phyloP scores from a whole-genome alignment of 805 yeast species.

The Naumovozyma dairenensis region DNA sequence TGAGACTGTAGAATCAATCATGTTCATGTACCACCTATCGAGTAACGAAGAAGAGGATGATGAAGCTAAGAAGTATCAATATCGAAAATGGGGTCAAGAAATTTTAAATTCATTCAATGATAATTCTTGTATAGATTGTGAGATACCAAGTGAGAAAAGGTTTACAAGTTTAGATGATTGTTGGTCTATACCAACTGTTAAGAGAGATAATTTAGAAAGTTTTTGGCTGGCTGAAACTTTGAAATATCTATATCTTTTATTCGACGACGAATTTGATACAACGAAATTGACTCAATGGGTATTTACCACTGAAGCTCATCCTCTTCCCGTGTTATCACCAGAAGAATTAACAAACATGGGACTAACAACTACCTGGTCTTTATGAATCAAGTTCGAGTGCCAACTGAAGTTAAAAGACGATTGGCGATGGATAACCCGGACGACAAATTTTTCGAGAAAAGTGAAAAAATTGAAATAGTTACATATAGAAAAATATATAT shows the following conservation, averaged over 20 bases:
- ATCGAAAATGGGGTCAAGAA: constrained; percentile 84
- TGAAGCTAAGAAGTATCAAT: constrained; percentile 50
- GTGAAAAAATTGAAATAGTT: too few species aligned
- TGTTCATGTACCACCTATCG: constrained; percentile 68
- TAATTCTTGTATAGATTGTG: constrained; percentile 41
- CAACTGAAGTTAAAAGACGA: too few species aligned
- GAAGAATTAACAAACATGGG: constrained; percentile 8
- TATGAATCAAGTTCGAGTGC: too few species aligned
- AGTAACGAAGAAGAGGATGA: constrained; percentile 36
- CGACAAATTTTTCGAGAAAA: too few species aligned
- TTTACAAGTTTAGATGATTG: constrained; percentile 65
- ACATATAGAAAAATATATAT: too few species aligned
- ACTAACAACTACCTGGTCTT: constrained; percentile 24
- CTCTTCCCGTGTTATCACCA: constrained; percentile 56
- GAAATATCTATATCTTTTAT: constrained; percentile 71
- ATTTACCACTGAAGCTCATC: constrained; percentile 90
- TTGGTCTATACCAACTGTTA: constrained; percentile 41
- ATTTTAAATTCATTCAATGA: constrained; percentile 63
- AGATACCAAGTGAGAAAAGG: constrained; percentile 29
- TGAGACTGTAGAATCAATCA: constrained; percentile 85
- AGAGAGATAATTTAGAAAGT: constrained; percentile 72
- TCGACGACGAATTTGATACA: constrained; percentile 65
- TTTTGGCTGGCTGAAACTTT: constrained; percentile 93
- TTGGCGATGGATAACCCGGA: too few species aligned
- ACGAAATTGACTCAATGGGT: constrained; percentile 41